Percentiles rank a stretch among this genome's conserved stretches.
Conservation (phyloP, 2,329 filamentous ascomycete genomes). For the Aureobasidium mangrovei region DNA sequence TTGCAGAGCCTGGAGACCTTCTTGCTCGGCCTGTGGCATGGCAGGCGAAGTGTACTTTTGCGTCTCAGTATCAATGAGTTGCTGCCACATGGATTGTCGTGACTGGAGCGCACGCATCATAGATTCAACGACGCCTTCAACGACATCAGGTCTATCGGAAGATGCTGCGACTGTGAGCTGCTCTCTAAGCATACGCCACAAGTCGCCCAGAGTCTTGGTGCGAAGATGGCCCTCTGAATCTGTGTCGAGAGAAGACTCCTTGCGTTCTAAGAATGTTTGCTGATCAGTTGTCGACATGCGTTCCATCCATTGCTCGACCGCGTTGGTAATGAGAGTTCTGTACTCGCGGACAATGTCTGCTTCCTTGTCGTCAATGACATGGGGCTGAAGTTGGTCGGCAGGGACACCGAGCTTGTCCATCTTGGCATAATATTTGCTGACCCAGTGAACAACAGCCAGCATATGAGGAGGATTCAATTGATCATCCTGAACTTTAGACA, state of each 20-base stretch:
- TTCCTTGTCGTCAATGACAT: slow-evolving; percentile 84
- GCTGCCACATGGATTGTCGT: slow-evolving; percentile 79
- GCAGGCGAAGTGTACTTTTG: slow-evolving; percentile 55
- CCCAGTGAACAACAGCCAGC: slow-evolving; percentile 88
- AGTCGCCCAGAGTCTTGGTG: slow-evolving; percentile 82
- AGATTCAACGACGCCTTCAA: slow-evolving; percentile 89
- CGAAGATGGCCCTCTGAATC: slow-evolving; percentile 87
- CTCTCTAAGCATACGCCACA: slow-evolving; percentile 96
- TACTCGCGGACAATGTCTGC: slow-evolving; percentile 88
- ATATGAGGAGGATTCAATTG: slow-evolving; percentile 79
- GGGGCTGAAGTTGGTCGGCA: slow-evolving; percentile 67
- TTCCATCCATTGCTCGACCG: slow-evolving; percentile 96
- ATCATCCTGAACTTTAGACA: slow-evolving; percentile 73
- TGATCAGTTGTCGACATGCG: slow-evolving; percentile 78
- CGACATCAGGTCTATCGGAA: slow-evolving; percentile 79
- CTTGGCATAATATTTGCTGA: slow-evolving; percentile 90
- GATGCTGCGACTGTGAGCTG: slow-evolving; percentile 79
- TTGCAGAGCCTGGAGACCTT: slow-evolving; percentile 63
- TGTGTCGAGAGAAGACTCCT: slow-evolving; percentile 70
- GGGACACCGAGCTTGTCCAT: slow-evolving; percentile 83
- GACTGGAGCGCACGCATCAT: slow-evolving; percentile 83
- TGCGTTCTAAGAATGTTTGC: slow-evolving; percentile 70
- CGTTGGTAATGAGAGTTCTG: slow-evolving; percentile 87
- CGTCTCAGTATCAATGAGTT: slow-evolving; percentile 79
- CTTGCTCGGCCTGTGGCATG: slow-evolving; percentile 38